These are phyloP conservation scores for Yamadazyma jaroonii DNA, from an alignment of 1,139 yeast genomes.

Conservation along the genomic window DNA sequence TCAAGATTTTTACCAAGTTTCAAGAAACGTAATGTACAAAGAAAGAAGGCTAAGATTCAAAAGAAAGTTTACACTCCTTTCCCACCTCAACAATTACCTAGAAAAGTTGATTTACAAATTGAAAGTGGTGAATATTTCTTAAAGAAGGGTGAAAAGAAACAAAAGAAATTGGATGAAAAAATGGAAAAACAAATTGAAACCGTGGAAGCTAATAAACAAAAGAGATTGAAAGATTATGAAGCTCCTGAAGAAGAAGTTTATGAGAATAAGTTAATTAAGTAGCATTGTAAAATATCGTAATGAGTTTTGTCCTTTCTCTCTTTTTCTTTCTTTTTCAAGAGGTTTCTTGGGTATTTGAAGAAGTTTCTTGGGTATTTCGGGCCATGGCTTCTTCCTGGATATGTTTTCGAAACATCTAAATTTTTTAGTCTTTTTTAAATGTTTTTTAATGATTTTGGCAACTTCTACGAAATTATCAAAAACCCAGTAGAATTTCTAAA, in stretches of 20 bases:
- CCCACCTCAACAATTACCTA: constrained; percentile 97
- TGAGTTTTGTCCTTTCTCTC: not conserved
- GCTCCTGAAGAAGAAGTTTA: constrained; percentile 81
- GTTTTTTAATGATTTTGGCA: too few relatives aligned
- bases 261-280: constrained; percentile 2
- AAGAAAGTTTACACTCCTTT: constrained; percentile 94
- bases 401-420: too few relatives aligned
- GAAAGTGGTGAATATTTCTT: constrained; percentile 98
- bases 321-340: too few relatives aligned
- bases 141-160: constrained; percentile 77
- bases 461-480: too few relatives aligned
- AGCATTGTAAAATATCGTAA: constrained; percentile 1
- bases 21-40: constrained; percentile 92
- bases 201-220: constrained; percentile 62
- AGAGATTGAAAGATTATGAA: constrained; percentile 72
- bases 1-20: constrained; percentile 94
- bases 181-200: constrained; percentile 73
- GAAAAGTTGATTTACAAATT: constrained; percentile 95
- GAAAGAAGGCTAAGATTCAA: constrained; percentile 51
- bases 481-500: too few relatives aligned
- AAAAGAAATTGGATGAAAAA: constrained; percentile 71
- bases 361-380: too few relatives aligned
- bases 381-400: too few relatives aligned
- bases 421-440: too few relatives aligned
- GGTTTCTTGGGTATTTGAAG: too few relatives aligned